Evolutionary conservation across 1,284 basidiomycete genomes (phyloP).

Genomic region (Porogramme epimiltina): DNA sequence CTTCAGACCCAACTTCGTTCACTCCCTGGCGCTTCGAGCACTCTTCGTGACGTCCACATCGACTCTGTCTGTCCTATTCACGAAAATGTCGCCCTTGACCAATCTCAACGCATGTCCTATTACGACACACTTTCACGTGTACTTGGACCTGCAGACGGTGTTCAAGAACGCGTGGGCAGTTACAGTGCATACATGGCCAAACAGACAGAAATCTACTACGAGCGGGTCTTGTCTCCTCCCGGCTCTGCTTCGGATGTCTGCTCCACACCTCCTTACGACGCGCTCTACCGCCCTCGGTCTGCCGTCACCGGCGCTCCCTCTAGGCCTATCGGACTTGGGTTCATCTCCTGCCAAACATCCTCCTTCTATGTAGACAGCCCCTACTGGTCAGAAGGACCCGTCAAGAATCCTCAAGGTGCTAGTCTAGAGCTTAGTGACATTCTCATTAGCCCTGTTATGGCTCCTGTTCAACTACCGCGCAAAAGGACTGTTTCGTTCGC

Average conservation of each 20-base stretch:
- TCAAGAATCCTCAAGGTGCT: too few relatives aligned
- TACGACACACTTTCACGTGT: constrained; percentile 53
- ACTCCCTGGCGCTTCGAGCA: constrained; percentile 12
- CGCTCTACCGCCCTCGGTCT: not conserved
- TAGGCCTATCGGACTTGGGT: not conserved
- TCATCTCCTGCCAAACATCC: not conserved
- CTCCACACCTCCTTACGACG: too few relatives aligned
- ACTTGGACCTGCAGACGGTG: constrained; percentile 46
- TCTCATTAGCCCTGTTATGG: constrained; percentile 27
- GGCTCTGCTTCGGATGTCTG: not conserved
- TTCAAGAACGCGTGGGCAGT: constrained; percentile 54
- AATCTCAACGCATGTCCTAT: constrained; percentile 46
- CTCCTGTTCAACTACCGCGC: not conserved
- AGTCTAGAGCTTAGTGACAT: constrained; percentile 28
- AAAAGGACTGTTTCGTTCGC: constrained; percentile 10
- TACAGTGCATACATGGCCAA: constrained; percentile 57
- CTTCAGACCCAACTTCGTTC: constrained; percentile 4
- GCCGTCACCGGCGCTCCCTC: not conserved
- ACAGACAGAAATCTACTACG: constrained; percentile 46
- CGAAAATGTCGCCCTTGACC: constrained; percentile 37
- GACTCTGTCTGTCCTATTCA: constrained; percentile 3
- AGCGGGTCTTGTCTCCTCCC: constrained; percentile 32
- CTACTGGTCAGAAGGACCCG: too few relatives aligned
- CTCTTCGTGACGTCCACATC: constrained; percentile 11
- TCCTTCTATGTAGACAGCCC: not conserved